Percentiles rank a stretch among this genome's conserved stretches.
phyloP scores from a whole-genome alignment of 1,139 yeast genomes.

The Yamadazyma sp. region DNA sequence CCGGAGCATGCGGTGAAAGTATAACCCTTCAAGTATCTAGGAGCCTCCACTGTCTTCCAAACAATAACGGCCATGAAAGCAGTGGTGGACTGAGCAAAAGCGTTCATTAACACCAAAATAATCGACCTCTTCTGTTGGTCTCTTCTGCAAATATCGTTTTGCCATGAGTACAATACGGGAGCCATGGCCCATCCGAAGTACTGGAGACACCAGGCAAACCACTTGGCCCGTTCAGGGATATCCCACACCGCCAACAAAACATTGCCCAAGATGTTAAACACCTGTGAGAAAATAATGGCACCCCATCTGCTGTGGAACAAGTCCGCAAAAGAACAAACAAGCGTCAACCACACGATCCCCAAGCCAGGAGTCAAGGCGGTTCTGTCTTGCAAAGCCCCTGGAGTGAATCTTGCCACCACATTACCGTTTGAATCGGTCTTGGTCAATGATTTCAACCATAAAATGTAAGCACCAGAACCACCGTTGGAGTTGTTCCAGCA shows the following conservation, averaged over 20 bases:
- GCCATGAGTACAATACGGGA: slow-evolving; percentile 49
- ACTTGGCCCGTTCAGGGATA: slow-evolving; percentile 43
- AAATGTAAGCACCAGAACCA: slow-evolving; percentile 50
- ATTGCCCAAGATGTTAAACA: slow-evolving; percentile 41
- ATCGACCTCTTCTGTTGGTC: slow-evolving; percentile 47
- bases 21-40: slow-evolving; percentile 39
- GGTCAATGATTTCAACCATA: slow-evolving; percentile 42
- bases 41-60: slow-evolving; percentile 47
- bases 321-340: slow-evolving; percentile 48
- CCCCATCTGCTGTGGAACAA: slow-evolving; percentile 55
- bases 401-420: slow-evolving; percentile 22
- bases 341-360: slow-evolving; percentile 40
- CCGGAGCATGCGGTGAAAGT: slow-evolving; percentile 55
- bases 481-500: slow-evolving; percentile 62
- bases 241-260: slow-evolving; percentile 47
- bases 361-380: slow-evolving; percentile 47
- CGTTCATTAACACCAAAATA: slow-evolving; percentile 44
- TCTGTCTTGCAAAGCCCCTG: slow-evolving; percentile 39
- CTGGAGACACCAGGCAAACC: slow-evolving; percentile 49
- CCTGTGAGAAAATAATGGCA: slow-evolving; percentile 56
- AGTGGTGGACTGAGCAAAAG: slow-evolving; percentile 43
- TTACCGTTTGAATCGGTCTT: slow-evolving; percentile 21
- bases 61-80: slow-evolving; percentile 49
- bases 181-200: slow-evolving; percentile 54
- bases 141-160: slow-evolving; percentile 44